Evolutionary conservation across 2,329 filamentous ascomycete species (phyloP).

Genomic region (Stylonectria norvegica): DNA sequence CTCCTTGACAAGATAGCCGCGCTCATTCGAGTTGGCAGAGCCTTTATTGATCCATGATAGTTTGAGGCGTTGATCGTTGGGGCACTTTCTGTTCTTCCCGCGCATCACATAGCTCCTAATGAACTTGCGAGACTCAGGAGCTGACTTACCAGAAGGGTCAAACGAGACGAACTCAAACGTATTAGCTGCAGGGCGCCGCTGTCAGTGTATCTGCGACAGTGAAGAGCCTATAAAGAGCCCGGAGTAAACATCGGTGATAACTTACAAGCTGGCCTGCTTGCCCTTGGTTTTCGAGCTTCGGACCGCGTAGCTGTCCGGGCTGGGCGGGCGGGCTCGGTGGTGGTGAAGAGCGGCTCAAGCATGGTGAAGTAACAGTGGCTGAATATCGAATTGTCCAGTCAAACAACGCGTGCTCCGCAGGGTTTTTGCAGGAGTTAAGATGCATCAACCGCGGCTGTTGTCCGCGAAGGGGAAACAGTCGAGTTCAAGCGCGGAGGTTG

Average conservation of each 20-base stretch:
- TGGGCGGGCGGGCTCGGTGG: not conserved
- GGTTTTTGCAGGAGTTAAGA: not conserved
- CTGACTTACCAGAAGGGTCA: slow-evolving; percentile 21
- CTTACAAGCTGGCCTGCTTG: slow-evolving; percentile 8
- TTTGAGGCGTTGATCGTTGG: not conserved
- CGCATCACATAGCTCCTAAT: slow-evolving; percentile 29
- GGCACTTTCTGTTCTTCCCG: slow-evolving; percentile 24
- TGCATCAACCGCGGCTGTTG: slow-evolving; percentile 7
- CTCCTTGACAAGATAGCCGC: not conserved
- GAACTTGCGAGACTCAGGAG: slow-evolving; percentile 23
- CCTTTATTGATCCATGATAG: not conserved
- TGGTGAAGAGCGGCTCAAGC: slow-evolving; percentile 10
- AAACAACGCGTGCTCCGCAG: too few species aligned
- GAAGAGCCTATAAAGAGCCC: not conserved
- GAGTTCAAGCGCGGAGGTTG: not conserved
- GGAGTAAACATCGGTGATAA: not conserved
- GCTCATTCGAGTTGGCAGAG: not conserved
- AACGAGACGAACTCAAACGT: slow-evolving; percentile 29
- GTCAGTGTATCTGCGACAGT: not conserved
- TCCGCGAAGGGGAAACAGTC: slow-evolving; percentile 15
- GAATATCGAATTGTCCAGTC: not conserved
- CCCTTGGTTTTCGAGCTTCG: slow-evolving; percentile 4
- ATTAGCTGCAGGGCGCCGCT: slow-evolving; percentile 20
- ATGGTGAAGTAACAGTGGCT: slow-evolving; percentile 7
- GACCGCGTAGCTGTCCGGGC: too few species aligned